Conservation (phyloP, 2,329 filamentous ascomycete genomes). For the Curvularia sp. region DNA sequence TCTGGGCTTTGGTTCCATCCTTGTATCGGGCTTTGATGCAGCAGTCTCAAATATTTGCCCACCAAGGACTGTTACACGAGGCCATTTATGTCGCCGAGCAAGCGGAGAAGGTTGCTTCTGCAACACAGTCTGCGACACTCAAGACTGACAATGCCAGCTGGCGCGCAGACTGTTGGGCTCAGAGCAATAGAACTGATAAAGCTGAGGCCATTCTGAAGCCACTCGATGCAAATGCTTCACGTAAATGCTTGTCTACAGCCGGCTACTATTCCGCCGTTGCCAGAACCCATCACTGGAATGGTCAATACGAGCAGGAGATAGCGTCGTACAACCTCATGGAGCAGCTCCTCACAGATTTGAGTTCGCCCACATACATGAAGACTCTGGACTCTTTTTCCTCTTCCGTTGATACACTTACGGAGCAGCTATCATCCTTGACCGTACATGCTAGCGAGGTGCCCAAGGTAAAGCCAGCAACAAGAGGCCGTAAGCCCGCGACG, state of each 20-base stretch:
- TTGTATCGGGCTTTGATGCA: constrained; percentile 76
- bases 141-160: constrained; percentile 55
- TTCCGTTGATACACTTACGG: constrained; percentile 49
- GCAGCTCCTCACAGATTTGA: constrained; percentile 54
- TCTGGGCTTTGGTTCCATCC: constrained; percentile 80
- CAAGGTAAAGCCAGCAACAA: constrained; percentile 24
- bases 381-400: constrained; percentile 34
- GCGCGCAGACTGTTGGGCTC: constrained; percentile 59
- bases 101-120: constrained; percentile 76
- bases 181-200: constrained; percentile 59
- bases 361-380: constrained; percentile 43
- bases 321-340: constrained; percentile 59
- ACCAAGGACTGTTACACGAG: constrained; percentile 86
- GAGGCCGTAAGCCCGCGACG: constrained; percentile 33
- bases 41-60: constrained; percentile 78
- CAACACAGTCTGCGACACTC: constrained; percentile 67
- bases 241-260: constrained; percentile 60
- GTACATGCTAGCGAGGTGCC: constrained; percentile 35
- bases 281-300: constrained; percentile 57
- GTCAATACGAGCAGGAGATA: constrained; percentile 58
- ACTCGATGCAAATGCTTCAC: constrained; percentile 52
- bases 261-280: constrained; percentile 60
- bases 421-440: constrained; percentile 54
- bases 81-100: constrained; percentile 88
- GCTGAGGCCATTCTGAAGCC: constrained; percentile 62